These are phyloP conservation scores for Cochlearia excelsa DNA, from an alignment of 345 rosid species.

Conservation along the genomic window DNA sequence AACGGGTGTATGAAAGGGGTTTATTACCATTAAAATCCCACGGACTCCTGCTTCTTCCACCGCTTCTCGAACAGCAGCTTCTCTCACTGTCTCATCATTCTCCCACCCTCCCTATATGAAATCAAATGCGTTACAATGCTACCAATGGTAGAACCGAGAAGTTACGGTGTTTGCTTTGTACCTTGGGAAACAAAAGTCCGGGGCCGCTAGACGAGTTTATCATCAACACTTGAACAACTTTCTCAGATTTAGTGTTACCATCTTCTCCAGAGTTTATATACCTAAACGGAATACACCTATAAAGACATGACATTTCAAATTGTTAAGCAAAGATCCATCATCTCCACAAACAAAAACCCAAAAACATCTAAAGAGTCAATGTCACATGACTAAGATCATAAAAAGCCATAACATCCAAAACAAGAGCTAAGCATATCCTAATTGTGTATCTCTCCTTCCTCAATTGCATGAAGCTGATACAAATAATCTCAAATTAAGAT, in stretches of 20 bases:
- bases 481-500: slow-evolving; percentile 4
- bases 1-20: neutral
- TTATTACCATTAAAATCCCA: slow-evolving; percentile 59
- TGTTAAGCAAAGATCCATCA: slow-evolving; percentile 17
- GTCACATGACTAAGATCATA: neutral
- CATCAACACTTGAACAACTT: slow-evolving; percentile 77
- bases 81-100: slow-evolving; percentile 72
- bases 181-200: slow-evolving; percentile 85
- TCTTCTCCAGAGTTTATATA: slow-evolving; percentile 42
- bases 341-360: slow-evolving; percentile 14
- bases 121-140: neutral
- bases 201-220: slow-evolving; percentile 83
- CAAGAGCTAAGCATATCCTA: neutral
- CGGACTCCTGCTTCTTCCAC: slow-evolving; percentile 87
- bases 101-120: slow-evolving; percentile 70
- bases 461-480: neutral
- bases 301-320: neutral
- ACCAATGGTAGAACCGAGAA: neutral
- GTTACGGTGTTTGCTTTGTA: slow-evolving; percentile 16
- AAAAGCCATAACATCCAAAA: neutral
- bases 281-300: slow-evolving; percentile 80
- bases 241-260: slow-evolving; percentile 32
- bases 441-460: neutral
- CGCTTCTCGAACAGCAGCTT: slow-evolving; percentile 74
- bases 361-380: neutral